These are phyloP conservation scores for Ramularia collo-cygni DNA, from an alignment of 2,329 filamentous ascomycete species.

Conservation along the genomic window DNA sequence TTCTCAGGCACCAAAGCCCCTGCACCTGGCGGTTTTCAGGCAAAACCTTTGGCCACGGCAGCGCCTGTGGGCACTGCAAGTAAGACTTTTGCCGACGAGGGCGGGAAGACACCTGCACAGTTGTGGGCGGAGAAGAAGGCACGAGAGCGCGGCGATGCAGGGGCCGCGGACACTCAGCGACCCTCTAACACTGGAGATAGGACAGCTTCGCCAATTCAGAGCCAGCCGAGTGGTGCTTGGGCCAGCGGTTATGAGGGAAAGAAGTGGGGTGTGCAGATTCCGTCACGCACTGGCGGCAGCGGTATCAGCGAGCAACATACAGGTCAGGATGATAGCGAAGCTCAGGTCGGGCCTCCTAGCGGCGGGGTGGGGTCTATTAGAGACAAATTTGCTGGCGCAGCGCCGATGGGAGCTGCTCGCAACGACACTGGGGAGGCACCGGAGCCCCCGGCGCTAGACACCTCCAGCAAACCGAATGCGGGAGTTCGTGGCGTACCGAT, in stretches of 20 bases:
- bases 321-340: constrained; percentile 45
- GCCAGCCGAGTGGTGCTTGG: constrained; percentile 78
- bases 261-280: constrained; percentile 79
- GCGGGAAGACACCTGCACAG: constrained; percentile 93
- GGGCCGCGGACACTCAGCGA: constrained; percentile 44
- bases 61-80: constrained; percentile 72
- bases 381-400: constrained; percentile 74
- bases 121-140: constrained; percentile 98
- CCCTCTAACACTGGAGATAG: constrained; percentile 27
- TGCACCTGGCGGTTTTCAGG: constrained; percentile 60
- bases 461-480: constrained; percentile 61
- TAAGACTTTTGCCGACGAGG: constrained; percentile 88
- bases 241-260: constrained; percentile 89
- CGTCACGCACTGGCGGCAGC: constrained; percentile 60
- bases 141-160: constrained; percentile 57
- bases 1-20: constrained; percentile 89
- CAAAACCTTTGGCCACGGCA: constrained; percentile 48
- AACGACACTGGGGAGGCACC: constrained; percentile 35
- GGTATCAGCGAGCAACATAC: constrained; percentile 56
- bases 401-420: constrained; percentile 57
- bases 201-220: constrained; percentile 47
- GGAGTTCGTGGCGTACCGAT: constrained; percentile 62
- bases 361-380: constrained; percentile 67
- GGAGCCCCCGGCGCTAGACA: constrained; percentile 57
- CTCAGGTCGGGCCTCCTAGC: constrained; percentile 46